Conservation (phyloP, 2,329 filamentous ascomycete species). For the Cladophialophora chaetospira region DNA sequence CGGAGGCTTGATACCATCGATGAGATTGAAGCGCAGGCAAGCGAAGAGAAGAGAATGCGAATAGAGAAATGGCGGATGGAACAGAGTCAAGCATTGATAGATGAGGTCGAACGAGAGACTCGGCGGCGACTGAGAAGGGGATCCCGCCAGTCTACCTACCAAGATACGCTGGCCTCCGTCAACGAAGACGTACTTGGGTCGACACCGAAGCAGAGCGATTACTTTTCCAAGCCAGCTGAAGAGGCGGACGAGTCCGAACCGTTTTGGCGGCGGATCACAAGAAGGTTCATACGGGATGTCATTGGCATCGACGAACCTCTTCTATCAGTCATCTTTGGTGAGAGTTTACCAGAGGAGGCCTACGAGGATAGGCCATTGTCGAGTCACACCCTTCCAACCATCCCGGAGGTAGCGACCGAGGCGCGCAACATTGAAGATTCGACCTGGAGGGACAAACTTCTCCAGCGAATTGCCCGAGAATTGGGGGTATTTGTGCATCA, state of each 20-base stretch:
- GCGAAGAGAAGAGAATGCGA: constrained; percentile 74
- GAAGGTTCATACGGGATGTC: constrained; percentile 82
- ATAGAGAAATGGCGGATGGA: constrained; percentile 93
- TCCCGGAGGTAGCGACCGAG: constrained; percentile 26
- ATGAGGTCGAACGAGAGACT: constrained; percentile 88
- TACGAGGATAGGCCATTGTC: constrained; percentile 21
- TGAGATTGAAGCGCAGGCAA: constrained; percentile 61
- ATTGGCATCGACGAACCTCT: constrained; percentile 87
- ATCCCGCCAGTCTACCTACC: constrained; percentile 19
- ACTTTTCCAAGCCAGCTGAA: constrained; percentile 33
- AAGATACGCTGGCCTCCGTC: constrained; percentile 20
- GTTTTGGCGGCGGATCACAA: constrained; percentile 78
- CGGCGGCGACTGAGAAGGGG: constrained; percentile 60
- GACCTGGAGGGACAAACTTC: constrained; percentile 72
- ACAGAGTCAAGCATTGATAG: constrained; percentile 79
- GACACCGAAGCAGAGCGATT: constrained; percentile 33
- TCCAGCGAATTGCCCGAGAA: constrained; percentile 84
- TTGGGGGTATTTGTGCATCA: constrained; percentile 81
- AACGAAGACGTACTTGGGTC: constrained; percentile 30
- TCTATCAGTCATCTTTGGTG: constrained; percentile 83
- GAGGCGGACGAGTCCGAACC: constrained; percentile 60
- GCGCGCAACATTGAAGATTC: constrained; percentile 30
- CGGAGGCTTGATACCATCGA: constrained; percentile 58
- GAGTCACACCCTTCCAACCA: constrained; percentile 22
- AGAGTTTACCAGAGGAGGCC: constrained; percentile 62